Evolutionary conservation across 257 asterid genomes (phyloP), one percentile per base, ranked within the genome.

Genomic region (Perilla frutescens): DNA sequence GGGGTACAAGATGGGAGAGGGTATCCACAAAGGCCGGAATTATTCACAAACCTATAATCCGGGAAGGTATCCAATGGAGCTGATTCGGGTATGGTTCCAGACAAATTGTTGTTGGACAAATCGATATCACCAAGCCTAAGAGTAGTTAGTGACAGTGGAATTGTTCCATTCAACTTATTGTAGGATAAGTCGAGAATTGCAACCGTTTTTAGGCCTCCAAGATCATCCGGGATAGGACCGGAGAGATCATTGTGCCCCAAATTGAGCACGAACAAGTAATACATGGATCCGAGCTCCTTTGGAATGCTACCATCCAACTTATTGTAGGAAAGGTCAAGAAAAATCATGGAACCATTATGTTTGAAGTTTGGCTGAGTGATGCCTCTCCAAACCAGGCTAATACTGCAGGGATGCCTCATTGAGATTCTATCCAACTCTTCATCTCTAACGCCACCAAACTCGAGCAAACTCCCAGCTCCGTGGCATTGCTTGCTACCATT

Each of bases 401-500:
- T 80, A 45, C 84, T 84, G 75, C 98, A 93, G 1, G 98, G 92
- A 74, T 84, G 82, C 77, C 94, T 78, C 4, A 87, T 76, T 20
- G 90, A 85, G 12, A 93, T 80, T 40, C 96, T 76, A 55, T 74
- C 77, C 70, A 91, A 66, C 55, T 86, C 91, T 40, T 83, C 94
- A 40, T 74, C 84, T 49, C 98, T 71, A 68, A 93, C 87, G 41
- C 97, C 98, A 47, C 85, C 96, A 79, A 91, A 93, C 85, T 93
- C 98, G 1, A 93, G 96, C 84, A 93, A 77, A 83, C 89, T 91
- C 60, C 98, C 98, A 0, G 97, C 91, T 43, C 98, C 98, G 32
- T 89, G 96, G 78, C 98, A 93, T 66, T 81, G 77, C 64, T 76
- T 79, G 75, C 94, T 89, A 32, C 96, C 98, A 29, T 91, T 90